A percentile compares a stretch with the other conserved stretches of the same genome.
phyloP scores from a whole-genome alignment of 768 basidiomycete genomes.

The Jaapia argillacea region DNA sequence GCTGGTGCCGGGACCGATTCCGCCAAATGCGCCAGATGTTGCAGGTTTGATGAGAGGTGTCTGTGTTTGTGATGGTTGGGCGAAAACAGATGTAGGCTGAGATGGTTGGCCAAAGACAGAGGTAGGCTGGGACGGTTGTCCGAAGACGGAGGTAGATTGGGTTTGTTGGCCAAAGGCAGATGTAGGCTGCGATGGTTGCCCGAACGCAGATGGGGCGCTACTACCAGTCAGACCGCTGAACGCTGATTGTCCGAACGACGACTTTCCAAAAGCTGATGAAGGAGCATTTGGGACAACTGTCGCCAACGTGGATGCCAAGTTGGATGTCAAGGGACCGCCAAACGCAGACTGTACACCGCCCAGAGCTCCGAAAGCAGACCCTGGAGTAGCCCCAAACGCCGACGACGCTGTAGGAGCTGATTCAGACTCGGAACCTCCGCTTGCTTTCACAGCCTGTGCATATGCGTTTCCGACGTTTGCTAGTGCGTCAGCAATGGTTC shows the following conservation, averaged over 20 bases:
- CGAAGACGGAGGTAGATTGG: conserved; percentile 5
- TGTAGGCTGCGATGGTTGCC: conserved; percentile 14
- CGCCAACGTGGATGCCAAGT: not conserved
- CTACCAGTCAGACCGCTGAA: not conserved
- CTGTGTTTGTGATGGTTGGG: conserved; percentile 12
- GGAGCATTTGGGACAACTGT: no score
- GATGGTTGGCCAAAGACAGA: conserved; percentile 22
- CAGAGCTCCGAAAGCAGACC: conserved; percentile 12
- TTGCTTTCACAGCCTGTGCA: conserved; percentile 31
- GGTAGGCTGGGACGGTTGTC: conserved; percentile 9
- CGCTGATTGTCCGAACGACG: conserved; percentile 19
- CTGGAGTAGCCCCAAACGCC: no score
- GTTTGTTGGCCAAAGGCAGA: conserved; percentile 27
- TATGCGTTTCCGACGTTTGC: conserved; percentile 38
- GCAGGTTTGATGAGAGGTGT: conserved; percentile 22
- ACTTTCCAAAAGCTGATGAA: conserved; percentile 1
- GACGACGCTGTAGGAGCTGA: no score
- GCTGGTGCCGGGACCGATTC: conserved; percentile 4
- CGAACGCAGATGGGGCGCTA: conserved; percentile 27
- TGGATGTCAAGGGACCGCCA: conserved; percentile 9
- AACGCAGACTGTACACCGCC: conserved; percentile 23
- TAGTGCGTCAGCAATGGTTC: conserved; percentile 20
- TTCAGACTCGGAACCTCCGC: conserved; percentile 8
- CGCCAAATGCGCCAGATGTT: conserved; percentile 6
- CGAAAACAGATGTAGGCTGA: conserved; percentile 14